phyloP scores from a whole-genome alignment of 495 filamentous ascomycete species.

The Penicillium pulvis region DNA sequence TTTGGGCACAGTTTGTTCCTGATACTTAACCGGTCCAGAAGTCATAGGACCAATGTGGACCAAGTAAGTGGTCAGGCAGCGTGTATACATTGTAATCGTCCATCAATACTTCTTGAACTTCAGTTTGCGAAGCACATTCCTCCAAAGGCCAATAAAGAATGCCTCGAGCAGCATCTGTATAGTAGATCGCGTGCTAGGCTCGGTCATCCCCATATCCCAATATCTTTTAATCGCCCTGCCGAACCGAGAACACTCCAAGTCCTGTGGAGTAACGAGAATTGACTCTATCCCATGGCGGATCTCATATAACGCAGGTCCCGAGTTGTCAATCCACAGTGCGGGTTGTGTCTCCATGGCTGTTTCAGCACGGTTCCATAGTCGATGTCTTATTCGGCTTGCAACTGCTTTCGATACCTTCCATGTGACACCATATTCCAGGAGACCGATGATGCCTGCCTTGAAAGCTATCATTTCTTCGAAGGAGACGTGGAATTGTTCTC shows the following conservation, averaged over 20 bases:
- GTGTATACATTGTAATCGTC: neutral
- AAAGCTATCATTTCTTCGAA: conserved; percentile 28
- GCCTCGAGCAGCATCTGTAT: conserved; percentile 18
- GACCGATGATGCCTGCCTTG: conserved; percentile 21
- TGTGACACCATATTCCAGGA: conserved; percentile 26
- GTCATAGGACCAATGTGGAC: too few species aligned
- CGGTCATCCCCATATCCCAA: conserved; percentile 23
- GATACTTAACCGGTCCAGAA: neutral
- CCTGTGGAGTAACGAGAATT: conserved; percentile 18
- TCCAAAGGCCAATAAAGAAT: conserved; percentile 24
- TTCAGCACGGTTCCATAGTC: conserved; percentile 12
- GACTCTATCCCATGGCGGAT: conserved; percentile 19
- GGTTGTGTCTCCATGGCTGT: conserved; percentile 12
- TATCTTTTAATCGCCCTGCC: conserved; percentile 20
- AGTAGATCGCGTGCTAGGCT: conserved; percentile 4
- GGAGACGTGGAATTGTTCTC: conserved; percentile 24
- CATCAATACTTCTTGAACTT: conserved; percentile 8
- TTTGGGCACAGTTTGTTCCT: neutral
- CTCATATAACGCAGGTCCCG: conserved; percentile 23
- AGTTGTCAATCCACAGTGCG: conserved; percentile 26
- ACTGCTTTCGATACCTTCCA: conserved; percentile 19
- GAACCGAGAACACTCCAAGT: conserved; percentile 20
- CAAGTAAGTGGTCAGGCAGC: neutral
- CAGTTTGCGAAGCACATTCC: conserved; percentile 10
- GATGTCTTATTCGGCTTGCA: conserved; percentile 16